A percentile compares a stretch with the other conserved stretches of the same genome.
These are phyloP conservation scores for Aspergillus alliaceus DNA, from an alignment of 2,329 filamentous ascomycete species.

Conservation along the genomic window DNA sequence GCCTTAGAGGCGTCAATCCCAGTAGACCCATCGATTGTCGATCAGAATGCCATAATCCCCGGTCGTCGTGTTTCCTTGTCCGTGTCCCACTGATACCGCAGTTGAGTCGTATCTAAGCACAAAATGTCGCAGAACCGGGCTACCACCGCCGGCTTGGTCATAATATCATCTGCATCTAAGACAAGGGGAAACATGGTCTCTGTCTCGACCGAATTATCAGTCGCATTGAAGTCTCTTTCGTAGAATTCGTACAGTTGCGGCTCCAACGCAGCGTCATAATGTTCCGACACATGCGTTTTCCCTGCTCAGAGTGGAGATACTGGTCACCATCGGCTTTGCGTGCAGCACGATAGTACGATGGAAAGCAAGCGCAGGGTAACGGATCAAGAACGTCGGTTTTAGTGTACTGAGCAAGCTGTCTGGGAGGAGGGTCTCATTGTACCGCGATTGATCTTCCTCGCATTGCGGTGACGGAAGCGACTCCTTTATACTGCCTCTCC, in stretches of 20 bases:
- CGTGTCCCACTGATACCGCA: neutral
- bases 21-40: neutral
- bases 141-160: conserved; percentile 22
- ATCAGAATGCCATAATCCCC: neutral
- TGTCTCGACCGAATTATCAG: neutral
- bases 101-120: conserved; percentile 20
- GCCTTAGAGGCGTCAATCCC: neutral
- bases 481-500: neutral
- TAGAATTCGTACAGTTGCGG: conserved; percentile 4
- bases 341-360: conserved; percentile 31
- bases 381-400: conserved; percentile 31
- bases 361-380: conserved; percentile 34
- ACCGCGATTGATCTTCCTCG: neutral
- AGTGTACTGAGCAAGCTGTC: conserved; percentile 28
- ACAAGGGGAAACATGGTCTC: conserved; percentile 16
- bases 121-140: conserved; percentile 6
- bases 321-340: neutral
- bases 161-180: conserved; percentile 31
- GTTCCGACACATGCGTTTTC: neutral
- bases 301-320: neutral
- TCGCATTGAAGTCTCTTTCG: neutral
- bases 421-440: conserved; percentile 30
- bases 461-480: neutral
- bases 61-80: too few relatives aligned
- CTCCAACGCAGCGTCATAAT: neutral